A percentile compares a stretch with the other conserved stretches of the same genome.
These are phyloP conservation scores for Metarhizium rileyi DNA, from an alignment of 2,329 filamentous ascomycete species.

Conservation along the genomic window DNA sequence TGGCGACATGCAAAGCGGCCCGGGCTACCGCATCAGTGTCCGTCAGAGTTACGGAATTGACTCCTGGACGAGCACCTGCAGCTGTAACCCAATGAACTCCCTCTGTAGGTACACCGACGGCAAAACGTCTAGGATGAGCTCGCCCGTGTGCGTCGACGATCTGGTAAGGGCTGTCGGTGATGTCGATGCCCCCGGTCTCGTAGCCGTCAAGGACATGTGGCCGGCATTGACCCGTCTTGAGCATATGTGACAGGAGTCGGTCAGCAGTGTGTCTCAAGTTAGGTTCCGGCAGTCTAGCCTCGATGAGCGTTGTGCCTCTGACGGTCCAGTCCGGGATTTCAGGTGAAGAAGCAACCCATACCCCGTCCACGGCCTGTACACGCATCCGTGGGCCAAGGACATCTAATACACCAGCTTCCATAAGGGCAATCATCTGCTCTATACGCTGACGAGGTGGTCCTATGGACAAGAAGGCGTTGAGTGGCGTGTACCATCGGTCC, in stretches of 20 bases:
- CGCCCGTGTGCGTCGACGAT: neutral
- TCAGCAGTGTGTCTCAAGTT: conserved; percentile 2
- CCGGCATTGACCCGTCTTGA: conserved; percentile 3
- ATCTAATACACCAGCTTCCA: conserved; percentile 3
- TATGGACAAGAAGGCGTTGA: conserved; percentile 5
- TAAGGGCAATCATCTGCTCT: conserved; percentile 6
- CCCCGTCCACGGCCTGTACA: neutral
- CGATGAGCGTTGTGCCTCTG: conserved; percentile 4
- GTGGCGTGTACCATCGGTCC: conserved; percentile 6
- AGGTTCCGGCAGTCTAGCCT: conserved; percentile 3
- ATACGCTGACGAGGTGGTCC: conserved; percentile 5
- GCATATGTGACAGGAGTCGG: conserved; percentile 1
- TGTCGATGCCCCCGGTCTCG: conserved; percentile 5
- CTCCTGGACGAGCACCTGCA: conserved; percentile 4
- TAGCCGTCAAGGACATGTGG: conserved; percentile 5
- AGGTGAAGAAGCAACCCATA: conserved; percentile 1
- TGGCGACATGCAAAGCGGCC: conserved; percentile 1
- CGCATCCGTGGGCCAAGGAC: conserved; percentile 4
- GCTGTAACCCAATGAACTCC: conserved; percentile 7
- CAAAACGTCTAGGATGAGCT: conserved; percentile 4
- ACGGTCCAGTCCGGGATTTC: neutral
- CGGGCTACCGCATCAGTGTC: conserved; percentile 6
- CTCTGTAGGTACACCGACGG: conserved; percentile 4
- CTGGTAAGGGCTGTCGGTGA: conserved; percentile 2
- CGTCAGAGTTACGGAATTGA: conserved; percentile 5